Evolutionary conservation across 345 rosid genomes (phyloP).

Genomic region (Kernera saxatilis): DNA sequence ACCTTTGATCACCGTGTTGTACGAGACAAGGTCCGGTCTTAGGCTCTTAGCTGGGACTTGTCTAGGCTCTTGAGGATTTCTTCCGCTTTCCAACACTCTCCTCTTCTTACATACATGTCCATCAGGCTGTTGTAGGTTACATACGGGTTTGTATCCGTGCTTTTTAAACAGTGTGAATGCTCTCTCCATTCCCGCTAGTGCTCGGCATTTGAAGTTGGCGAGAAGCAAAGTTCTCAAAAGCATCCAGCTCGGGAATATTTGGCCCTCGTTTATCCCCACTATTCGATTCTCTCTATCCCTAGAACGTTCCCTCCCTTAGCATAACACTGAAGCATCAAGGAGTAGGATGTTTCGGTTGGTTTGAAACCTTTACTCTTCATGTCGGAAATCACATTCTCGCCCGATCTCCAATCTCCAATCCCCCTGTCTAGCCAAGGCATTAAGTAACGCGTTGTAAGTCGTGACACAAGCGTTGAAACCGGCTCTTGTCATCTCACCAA

Average conservation of each 20-base stretch:
- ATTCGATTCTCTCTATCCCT: slow-evolving; percentile 69
- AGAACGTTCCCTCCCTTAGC: slow-evolving; percentile 64
- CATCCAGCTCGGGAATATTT: slow-evolving; percentile 89
- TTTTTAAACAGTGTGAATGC: slow-evolving; percentile 53
- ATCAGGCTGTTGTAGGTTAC: slow-evolving; percentile 83
- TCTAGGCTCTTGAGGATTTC: slow-evolving; percentile 54
- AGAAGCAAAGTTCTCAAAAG: slow-evolving; percentile 76
- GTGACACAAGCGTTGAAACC: slow-evolving; percentile 76
- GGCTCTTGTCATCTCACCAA: slow-evolving; percentile 64
- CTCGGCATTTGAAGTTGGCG: slow-evolving; percentile 62
- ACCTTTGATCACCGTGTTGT: slow-evolving; percentile 89
- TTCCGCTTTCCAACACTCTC: slow-evolving; percentile 89
- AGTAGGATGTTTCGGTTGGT: slow-evolving; percentile 75
- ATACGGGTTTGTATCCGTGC: slow-evolving; percentile 67
- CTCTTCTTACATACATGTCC: slow-evolving; percentile 81
- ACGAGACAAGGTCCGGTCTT: slow-evolving; percentile 71
- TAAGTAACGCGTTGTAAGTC: slow-evolving; percentile 82
- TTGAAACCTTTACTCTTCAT: slow-evolving; percentile 75
- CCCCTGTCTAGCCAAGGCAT: slow-evolving; percentile 76
- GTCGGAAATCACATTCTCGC: slow-evolving; percentile 62
- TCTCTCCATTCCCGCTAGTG: slow-evolving; percentile 59
- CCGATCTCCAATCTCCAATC: slow-evolving; percentile 74
- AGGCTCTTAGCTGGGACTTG: slow-evolving; percentile 44
- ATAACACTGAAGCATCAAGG: slow-evolving; percentile 64
- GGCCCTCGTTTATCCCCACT: slow-evolving; percentile 55